Evolutionary conservation across 768 basidiomycete genomes (phyloP).

Genomic region (Amanita subjunquillea): DNA sequence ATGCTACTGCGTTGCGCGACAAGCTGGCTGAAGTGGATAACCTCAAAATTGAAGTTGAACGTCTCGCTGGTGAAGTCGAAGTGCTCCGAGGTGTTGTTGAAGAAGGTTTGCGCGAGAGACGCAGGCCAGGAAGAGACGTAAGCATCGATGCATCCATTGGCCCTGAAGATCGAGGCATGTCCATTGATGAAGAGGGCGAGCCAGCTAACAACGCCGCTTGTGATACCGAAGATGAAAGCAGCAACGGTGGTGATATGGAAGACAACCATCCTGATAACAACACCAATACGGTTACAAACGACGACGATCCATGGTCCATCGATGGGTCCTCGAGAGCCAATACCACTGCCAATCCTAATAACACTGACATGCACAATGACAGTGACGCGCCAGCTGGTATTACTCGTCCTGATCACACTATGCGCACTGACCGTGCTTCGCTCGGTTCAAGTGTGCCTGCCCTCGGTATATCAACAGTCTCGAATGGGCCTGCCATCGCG

Average conservation of each 20-base stretch:
- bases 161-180: conserved; percentile 23
- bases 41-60: conserved; percentile 68
- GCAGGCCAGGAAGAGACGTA: conserved; percentile 27
- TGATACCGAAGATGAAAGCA: conserved; percentile 12
- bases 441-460: conserved; percentile 24
- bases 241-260: conserved; percentile 14
- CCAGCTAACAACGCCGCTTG: conserved; percentile 8
- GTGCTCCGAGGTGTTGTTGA: conserved; percentile 82
- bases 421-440: conserved; percentile 46
- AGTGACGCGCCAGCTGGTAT: background rate
- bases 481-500: background rate
- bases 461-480: background rate
- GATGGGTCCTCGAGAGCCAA: conserved; percentile 19
- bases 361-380: background rate
- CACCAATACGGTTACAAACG: conserved; percentile 19
- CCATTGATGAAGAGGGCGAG: conserved; percentile 20
- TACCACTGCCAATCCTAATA: conserved; percentile 3
- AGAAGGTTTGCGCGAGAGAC: conserved; percentile 70
- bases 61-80: conserved; percentile 77
- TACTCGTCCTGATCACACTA: conserved; percentile 28
- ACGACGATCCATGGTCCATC: conserved; percentile 24
- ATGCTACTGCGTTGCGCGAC: conserved; percentile 42
- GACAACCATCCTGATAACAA: conserved; percentile 16
- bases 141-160: conserved; percentile 1
- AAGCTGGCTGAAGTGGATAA: conserved; percentile 59